phyloP scores from a whole-genome alignment of 2,329 filamentous ascomycete species.

The Colletotrichum theobromicola region DNA sequence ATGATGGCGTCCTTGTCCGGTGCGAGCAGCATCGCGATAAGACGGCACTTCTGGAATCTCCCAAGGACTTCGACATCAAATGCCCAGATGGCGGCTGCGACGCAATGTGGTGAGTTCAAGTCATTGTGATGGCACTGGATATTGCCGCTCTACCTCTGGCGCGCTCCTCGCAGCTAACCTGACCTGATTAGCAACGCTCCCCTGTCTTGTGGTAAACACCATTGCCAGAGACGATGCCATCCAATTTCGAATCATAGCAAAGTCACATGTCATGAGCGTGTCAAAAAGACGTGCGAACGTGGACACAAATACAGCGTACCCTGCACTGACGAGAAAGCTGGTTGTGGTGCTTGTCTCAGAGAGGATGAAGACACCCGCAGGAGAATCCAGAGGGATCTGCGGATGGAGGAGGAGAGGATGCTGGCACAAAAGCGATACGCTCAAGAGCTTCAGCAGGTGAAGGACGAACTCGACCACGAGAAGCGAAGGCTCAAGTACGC shows the following conservation, averaged over 20 bases:
- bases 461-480: constrained; percentile 60
- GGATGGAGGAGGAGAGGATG: constrained; percentile 55
- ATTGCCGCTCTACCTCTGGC: not conserved
- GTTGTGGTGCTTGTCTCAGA: constrained; percentile 56
- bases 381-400: constrained; percentile 47
- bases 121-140: not conserved
- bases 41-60: constrained; percentile 47
- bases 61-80: constrained; percentile 63
- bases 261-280: constrained; percentile 32
- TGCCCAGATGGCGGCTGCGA: constrained; percentile 76
- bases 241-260: constrained; percentile 62
- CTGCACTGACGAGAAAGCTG: constrained; percentile 48
- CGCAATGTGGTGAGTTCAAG: constrained; percentile 59
- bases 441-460: constrained; percentile 47
- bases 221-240: constrained; percentile 68
- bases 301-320: constrained; percentile 52
- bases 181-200: not conserved
- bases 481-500: constrained; percentile 47
- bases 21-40: constrained; percentile 65
- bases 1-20: constrained; percentile 64
- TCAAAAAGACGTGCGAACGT: constrained; percentile 54
- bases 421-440: constrained; percentile 49
- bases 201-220: constrained; percentile 58
- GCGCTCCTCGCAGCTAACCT: not conserved
- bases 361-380: constrained; percentile 53